Conservation (phyloP, 139 green algal genomes). For the Chlorella ohadii region DNA sequence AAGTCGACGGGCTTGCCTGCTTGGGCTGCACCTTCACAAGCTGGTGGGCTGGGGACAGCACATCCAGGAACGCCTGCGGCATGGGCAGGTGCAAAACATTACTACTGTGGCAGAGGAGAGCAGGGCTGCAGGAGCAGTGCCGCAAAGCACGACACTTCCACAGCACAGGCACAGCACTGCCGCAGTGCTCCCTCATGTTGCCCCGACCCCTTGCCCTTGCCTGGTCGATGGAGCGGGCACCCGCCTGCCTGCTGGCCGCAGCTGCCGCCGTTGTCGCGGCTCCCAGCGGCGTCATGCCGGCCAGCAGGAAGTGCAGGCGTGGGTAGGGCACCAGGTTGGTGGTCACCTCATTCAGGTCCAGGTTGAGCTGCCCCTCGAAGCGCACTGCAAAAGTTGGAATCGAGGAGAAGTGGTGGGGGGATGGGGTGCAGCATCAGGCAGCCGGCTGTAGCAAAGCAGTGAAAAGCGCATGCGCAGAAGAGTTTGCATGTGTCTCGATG, state of each 20-base stretch:
- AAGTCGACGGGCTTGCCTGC: neutral
- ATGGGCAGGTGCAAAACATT: no score
- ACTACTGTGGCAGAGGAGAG: no score
- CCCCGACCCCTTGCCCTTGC: no score
- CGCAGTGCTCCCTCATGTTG: no score
- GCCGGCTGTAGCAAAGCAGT: no score
- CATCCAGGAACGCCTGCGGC: constrained; percentile 78
- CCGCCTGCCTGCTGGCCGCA: neutral
- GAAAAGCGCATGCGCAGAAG: no score
- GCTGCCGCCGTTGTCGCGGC: constrained; percentile 5
- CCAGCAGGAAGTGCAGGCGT: constrained; percentile 84
- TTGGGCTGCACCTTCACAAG: constrained; percentile 69
- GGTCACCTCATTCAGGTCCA: constrained; percentile 88
- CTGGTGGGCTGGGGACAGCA: constrained; percentile 70
- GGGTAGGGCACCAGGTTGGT: constrained; percentile 86
- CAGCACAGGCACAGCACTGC: no score
- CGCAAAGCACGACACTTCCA: no score
- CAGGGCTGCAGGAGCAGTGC: no score
- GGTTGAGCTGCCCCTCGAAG: constrained; percentile 79
- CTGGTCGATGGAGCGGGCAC: constrained; percentile 60
- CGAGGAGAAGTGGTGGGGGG: neutral
- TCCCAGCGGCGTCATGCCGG: constrained; percentile 64
- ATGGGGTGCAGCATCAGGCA: neutral
- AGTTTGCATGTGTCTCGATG: no score
- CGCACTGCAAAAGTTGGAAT: constrained; percentile 44